These are phyloP conservation scores for Atkinsonella texensis DNA, from an alignment of 2,329 filamentous ascomycete species.

Conservation along the genomic window DNA sequence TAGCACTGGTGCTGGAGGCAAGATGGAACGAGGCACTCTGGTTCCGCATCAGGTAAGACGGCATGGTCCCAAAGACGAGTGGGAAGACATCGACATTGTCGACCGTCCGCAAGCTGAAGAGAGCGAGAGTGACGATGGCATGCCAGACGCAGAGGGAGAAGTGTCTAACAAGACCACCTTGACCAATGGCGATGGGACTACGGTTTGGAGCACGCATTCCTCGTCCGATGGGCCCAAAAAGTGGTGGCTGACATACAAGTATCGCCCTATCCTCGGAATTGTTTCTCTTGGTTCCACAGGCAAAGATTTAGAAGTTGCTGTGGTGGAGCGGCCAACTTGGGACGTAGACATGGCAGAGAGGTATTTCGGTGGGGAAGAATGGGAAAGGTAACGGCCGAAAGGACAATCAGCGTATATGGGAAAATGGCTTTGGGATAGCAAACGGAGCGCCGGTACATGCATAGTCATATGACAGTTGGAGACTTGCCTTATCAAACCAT, in stretches of 20 bases:
- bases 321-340: constrained; percentile 79
- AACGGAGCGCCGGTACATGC: neutral
- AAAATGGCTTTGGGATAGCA: neutral
- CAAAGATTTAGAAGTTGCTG: constrained; percentile 59
- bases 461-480: neutral
- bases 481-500: neutral
- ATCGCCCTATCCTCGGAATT: constrained; percentile 78
- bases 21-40: constrained; percentile 34
- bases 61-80: constrained; percentile 27
- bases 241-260: constrained; percentile 83
- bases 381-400: constrained; percentile 25
- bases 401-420: too few relatives aligned
- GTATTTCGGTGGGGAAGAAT: constrained; percentile 49
- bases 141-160: constrained; percentile 22
- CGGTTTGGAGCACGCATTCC: constrained; percentile 5
- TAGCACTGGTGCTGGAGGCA: constrained; percentile 40
- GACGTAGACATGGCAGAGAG: constrained; percentile 66
- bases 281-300: constrained; percentile 32
- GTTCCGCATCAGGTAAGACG: constrained; percentile 31
- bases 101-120: constrained; percentile 23
- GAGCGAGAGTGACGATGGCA: constrained; percentile 26
- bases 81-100: constrained; percentile 27
- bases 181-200: constrained; percentile 11
- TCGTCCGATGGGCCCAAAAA: constrained; percentile 20
- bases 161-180: constrained; percentile 22